These are phyloP conservation scores for Apiospora marii DNA, from an alignment of 2,329 filamentous ascomycete species.

Conservation along the genomic window DNA sequence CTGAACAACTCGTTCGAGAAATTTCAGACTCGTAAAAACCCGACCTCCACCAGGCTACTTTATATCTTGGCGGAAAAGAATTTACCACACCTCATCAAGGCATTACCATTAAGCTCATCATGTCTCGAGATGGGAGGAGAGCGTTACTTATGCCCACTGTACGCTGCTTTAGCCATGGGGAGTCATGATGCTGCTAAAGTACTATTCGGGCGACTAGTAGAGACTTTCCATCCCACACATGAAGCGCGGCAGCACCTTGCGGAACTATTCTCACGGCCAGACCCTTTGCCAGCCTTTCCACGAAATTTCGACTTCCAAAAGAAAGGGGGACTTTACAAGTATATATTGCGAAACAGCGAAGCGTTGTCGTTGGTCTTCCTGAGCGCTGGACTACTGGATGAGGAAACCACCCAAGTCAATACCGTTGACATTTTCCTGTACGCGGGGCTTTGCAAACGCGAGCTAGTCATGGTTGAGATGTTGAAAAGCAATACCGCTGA, in stretches of 20 bases:
- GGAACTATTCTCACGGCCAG: not conserved
- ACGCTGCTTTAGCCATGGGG: not conserved
- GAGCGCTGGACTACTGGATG: too few relatives aligned
- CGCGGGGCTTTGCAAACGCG: too few relatives aligned
- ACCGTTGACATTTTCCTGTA: too few relatives aligned
- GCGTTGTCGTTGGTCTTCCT: too few relatives aligned
- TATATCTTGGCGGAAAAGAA: constrained; percentile 30
- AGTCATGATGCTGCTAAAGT: not conserved
- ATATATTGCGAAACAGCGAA: too few relatives aligned
- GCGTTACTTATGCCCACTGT: not conserved
- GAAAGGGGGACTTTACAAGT: too few relatives aligned
- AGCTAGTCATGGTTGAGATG: too few relatives aligned
- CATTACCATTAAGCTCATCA: not conserved
- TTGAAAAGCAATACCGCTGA: too few relatives aligned
- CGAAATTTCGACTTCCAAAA: not conserved
- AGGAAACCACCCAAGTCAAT: too few relatives aligned
- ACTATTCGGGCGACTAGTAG: not conserved
- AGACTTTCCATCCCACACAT: not conserved
- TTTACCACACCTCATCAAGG: not conserved
- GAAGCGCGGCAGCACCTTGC: not conserved
- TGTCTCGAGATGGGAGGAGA: not conserved
- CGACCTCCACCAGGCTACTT: constrained; percentile 20
- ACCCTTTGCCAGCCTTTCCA: not conserved
- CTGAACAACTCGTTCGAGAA: constrained; percentile 28
- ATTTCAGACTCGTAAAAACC: constrained; percentile 25